These are phyloP conservation scores for Arthrobotrys iridis DNA, from an alignment of 2,329 filamentous ascomycete species.

Conservation along the genomic window DNA sequence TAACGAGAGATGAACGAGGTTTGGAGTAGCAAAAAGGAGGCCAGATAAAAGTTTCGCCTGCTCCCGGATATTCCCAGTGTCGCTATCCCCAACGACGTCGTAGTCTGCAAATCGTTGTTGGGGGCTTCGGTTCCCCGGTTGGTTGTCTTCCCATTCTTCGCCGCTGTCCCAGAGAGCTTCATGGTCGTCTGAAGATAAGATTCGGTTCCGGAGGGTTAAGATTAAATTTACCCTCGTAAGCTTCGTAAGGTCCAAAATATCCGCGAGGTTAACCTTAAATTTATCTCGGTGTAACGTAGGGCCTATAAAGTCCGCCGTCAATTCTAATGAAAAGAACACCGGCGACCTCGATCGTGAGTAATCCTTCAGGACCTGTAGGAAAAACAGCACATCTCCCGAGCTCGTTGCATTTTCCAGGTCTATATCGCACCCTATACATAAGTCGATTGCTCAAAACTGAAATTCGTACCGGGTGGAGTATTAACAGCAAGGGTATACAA, in stretches of 20 bases:
- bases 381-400: background rate
- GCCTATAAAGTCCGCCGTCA: constrained; percentile 13
- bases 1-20: background rate
- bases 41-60: constrained; percentile 8
- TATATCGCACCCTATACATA: constrained; percentile 1
- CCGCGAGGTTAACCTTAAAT: constrained; percentile 1
- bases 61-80: constrained; percentile 4
- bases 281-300: constrained; percentile 6
- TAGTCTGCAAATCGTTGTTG: constrained; percentile 8
- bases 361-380: constrained; percentile 1
- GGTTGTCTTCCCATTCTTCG: constrained; percentile 13
- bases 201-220: constrained; percentile 8
- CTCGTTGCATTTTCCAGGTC: background rate
- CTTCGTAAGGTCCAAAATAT: constrained; percentile 5
- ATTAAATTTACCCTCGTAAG: constrained; percentile 3
- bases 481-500: too few species aligned
- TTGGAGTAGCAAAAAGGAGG: background rate
- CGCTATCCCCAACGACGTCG: constrained; percentile 4
- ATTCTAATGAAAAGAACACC: constrained; percentile 4
- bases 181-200: constrained; percentile 5
- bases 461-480: too few species aligned
- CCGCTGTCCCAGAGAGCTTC: constrained; percentile 2
- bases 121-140: constrained; percentile 6
- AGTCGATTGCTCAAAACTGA: background rate
- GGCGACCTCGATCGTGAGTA: constrained; percentile 10